Conservation (phyloP, 805 yeast species). For the Saccharomycopsis sp. region DNA sequence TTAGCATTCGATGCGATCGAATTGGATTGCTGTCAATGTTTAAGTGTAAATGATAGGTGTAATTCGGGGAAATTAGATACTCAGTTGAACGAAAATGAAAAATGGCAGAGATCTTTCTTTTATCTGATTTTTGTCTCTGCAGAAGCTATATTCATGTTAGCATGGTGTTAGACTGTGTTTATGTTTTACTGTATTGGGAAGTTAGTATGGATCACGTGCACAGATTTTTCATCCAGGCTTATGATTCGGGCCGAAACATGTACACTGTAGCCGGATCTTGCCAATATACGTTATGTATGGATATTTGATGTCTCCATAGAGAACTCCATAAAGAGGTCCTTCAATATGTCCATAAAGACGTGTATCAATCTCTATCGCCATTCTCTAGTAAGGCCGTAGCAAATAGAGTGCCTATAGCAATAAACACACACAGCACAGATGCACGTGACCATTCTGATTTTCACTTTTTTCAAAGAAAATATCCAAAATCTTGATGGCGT, state of each 20-base stretch:
- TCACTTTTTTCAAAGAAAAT: not conserved
- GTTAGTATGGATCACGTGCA: not conserved
- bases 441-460: not conserved
- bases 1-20: too few species aligned
- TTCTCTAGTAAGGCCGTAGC: too few species aligned
- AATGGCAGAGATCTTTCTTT: not conserved
- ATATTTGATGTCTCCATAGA: not conserved
- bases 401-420: not conserved
- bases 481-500: not conserved
- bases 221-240: not conserved
- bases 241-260: not conserved
- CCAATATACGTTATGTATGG: too few species aligned
- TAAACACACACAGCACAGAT: not conserved
- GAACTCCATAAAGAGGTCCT: too few species aligned
- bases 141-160: not conserved
- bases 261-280: not conserved
- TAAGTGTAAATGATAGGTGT: not conserved
- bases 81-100: not conserved
- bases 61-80: too few species aligned
- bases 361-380: too few species aligned
- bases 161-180: not conserved
- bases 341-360: too few species aligned
- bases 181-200: not conserved
- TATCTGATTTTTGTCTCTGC: not conserved
- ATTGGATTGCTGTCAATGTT: not conserved